Conservation (phyloP, 495 filamentous ascomycete genomes). For the Podospora sp. region DNA sequence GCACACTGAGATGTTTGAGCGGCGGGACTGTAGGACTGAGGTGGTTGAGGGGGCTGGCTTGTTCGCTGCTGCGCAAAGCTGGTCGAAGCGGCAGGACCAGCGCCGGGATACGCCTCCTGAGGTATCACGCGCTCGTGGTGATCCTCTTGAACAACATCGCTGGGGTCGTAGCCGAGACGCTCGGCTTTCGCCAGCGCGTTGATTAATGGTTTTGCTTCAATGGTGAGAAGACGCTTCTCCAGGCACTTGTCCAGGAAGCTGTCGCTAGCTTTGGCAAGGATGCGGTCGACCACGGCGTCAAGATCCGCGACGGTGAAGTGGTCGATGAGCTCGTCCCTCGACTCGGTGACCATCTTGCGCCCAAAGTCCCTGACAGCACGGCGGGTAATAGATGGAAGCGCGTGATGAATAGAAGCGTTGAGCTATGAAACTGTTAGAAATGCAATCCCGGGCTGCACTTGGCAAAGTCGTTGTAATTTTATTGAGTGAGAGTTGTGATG, state of each 20-base stretch:
- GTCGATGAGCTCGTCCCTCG: constrained; percentile 42
- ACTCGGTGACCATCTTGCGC: constrained; percentile 45
- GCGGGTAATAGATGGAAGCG: constrained; percentile 39
- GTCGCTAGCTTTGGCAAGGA: constrained; percentile 48
- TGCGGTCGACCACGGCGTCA: constrained; percentile 43
- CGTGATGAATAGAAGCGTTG: constrained; percentile 51
- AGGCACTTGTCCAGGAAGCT: constrained; percentile 50
- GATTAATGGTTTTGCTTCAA: constrained; percentile 50
- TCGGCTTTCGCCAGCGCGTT: constrained; percentile 54
- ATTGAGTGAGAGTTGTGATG: too few species aligned
- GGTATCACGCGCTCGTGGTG: constrained; percentile 39
- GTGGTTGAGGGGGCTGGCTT: constrained; percentile 16
- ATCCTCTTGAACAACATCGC: constrained; percentile 45
- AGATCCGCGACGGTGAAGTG: constrained; percentile 41
- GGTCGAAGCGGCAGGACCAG: constrained; percentile 15
- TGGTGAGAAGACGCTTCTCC: constrained; percentile 48
- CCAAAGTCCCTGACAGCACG: constrained; percentile 51
- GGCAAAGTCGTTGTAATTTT: not conserved
- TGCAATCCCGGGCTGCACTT: not conserved
- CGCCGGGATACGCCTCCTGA: constrained; percentile 32
- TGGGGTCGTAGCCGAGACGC: constrained; percentile 50
- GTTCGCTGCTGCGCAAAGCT: not conserved
- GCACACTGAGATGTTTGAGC: constrained; percentile 35
- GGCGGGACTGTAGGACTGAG: not conserved
- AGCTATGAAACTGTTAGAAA: constrained; percentile 38